These are phyloP conservation scores for Copromyces sp. DNA, from an alignment of 495 filamentous ascomycete species.

Conservation along the genomic window DNA sequence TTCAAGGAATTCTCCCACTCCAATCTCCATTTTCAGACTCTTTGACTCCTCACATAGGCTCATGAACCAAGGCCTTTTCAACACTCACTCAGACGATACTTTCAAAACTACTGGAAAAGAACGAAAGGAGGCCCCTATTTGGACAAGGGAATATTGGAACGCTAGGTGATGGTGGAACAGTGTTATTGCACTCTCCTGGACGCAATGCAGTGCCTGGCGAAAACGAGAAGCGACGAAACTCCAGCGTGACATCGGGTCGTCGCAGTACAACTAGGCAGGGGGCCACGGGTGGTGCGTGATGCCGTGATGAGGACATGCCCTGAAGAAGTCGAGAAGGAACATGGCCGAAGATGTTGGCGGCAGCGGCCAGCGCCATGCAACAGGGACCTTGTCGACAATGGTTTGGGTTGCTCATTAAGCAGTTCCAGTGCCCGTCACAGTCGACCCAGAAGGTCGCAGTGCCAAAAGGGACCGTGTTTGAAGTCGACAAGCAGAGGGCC, in stretches of 20 bases:
- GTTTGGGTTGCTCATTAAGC: neutral
- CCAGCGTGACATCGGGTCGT: neutral
- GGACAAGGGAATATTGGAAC: neutral
- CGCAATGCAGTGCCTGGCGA: neutral
- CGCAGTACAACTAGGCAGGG: neutral
- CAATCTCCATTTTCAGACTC: neutral
- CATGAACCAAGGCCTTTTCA: neutral
- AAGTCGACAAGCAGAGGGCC: neutral
- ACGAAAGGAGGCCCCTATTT: neutral
- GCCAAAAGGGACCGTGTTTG: neutral
- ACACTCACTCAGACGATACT: neutral
- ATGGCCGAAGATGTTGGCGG: neutral
- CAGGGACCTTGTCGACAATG: neutral
- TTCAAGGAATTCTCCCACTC: neutral
- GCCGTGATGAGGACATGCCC: neutral
- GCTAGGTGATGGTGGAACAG: neutral
- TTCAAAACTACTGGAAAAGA: neutral
- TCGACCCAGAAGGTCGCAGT: neutral
- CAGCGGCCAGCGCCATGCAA: neutral
- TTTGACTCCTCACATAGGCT: neutral
- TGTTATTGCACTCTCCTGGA: neutral
- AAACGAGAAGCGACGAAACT: neutral
- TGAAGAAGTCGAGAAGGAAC: neutral
- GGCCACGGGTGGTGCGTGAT: neutral
- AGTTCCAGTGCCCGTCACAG: neutral